Conservation (phyloP, 1,139 yeast species). For the Saccharomycopsis hybrid region DNA sequence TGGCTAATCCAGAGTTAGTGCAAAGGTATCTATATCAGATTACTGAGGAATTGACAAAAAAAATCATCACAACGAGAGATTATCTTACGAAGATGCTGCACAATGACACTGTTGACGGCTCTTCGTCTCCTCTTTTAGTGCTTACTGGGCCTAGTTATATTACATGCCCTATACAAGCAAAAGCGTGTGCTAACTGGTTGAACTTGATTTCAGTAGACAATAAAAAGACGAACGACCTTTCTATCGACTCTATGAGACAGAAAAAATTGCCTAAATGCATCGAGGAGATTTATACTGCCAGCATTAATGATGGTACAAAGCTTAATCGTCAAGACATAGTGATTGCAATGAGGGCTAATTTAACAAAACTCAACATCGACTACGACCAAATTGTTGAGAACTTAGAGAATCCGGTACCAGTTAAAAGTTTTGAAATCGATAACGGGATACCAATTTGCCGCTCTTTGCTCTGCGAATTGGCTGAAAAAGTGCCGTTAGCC, state of each 20-base stretch:
- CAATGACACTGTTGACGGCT: background rate
- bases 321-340: slow-evolving; percentile 13
- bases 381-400: slow-evolving; percentile 8
- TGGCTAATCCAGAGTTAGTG: slow-evolving; percentile 42
- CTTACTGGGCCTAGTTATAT: slow-evolving; percentile 38
- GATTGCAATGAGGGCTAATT: slow-evolving; percentile 31
- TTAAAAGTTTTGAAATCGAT: slow-evolving; percentile 33
- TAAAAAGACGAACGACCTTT: background rate
- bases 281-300: background rate
- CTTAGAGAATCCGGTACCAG: background rate
- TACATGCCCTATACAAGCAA: slow-evolving; percentile 31
- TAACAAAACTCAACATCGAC: slow-evolving; percentile 29
- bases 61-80: slow-evolving; percentile 28
- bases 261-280: slow-evolving; percentile 1
- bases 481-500: slow-evolving; percentile 36
- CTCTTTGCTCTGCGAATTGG: slow-evolving; percentile 33
- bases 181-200: slow-evolving; percentile 40
- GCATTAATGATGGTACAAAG: background rate
- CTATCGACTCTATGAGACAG: background rate
- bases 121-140: slow-evolving; percentile 29
- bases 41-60: slow-evolving; percentile 27
- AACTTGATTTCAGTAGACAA: slow-evolving; percentile 24
- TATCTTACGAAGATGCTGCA: background rate
- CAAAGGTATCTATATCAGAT: slow-evolving; percentile 38
- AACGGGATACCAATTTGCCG: slow-evolving; percentile 39